Base-by-base conservation (phyloP, 345 rosid genomes). In the Diplotaxis tenuifolia region DNA sequence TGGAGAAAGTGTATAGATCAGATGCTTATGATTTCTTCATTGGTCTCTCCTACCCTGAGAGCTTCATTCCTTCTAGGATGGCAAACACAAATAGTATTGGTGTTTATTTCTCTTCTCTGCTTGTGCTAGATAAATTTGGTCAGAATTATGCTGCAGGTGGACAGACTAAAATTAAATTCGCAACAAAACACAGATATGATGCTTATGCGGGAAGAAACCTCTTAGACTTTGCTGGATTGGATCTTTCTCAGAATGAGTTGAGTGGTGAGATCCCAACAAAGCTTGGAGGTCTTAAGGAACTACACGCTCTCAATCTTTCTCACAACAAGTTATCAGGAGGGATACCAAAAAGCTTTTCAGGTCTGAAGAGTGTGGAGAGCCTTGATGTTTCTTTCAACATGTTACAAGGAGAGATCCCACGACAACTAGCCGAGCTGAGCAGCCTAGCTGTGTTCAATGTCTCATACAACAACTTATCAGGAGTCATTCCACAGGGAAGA, bases 171-270 rank as follows among this genome's bases (percentile, higher is more conserved):
- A 32, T 67, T 11, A 14, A 53, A 7, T 53, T 52, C 29, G 29
- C 50, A 10, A 27, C 71, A 31, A 67, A 67, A 4, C 29, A 49
- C 1, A 11, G 70, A 12, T 67, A 67, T 4, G 71, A 67, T 67
- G 1, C 31, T 5, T 67, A 67, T 14, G 4, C 7, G 14, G 71
- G 49, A 11, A 28, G 1, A 4, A 25, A 1, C 18, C 67, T 56
- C 1, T 1, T 1, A 12, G 22, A 76, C 18, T 1, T 60, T 22
- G 71, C 56, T 0, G 85, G 82, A 29, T 10, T 82, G 0, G 85
- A 85, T 21, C 53, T 83, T 21, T 83, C 85, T 1, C 16, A 47
- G 2, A 86, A 86, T 14, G 72, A 72, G 7, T 36, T 82, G 0
- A 29, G 32, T 7, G 32, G 32, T 29, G 32, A 29, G 32, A 29